Evolutionary conservation across 495 filamentous ascomycete genomes (phyloP).

Genomic region (Lophiostoma macrostomum): DNA sequence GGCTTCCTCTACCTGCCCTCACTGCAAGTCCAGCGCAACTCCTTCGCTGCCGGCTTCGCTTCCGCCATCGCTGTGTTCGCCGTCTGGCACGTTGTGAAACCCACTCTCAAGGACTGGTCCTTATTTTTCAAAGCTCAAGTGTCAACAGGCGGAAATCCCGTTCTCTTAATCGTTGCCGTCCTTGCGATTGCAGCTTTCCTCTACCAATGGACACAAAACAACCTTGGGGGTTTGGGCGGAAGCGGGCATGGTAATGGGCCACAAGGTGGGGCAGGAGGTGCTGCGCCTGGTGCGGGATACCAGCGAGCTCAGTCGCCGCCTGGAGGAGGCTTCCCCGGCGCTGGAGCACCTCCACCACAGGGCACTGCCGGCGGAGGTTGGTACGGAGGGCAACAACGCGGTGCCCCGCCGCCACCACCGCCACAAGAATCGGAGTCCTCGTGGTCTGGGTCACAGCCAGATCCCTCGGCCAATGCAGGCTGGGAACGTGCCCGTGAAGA

Average conservation of each 20-base stretch:
- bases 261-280: constrained; percentile 19
- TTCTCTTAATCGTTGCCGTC: constrained; percentile 58
- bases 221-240: constrained; percentile 34
- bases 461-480: constrained; percentile 41
- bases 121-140: constrained; percentile 58
- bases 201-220: constrained; percentile 62
- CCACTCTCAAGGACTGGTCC: constrained; percentile 67
- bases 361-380: constrained; percentile 17
- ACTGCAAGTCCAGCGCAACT: constrained; percentile 78
- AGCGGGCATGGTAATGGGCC: constrained; percentile 15
- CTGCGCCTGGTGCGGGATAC: constrained; percentile 18
- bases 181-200: constrained; percentile 77
- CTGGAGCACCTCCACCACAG: constrained; percentile 21
- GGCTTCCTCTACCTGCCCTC: constrained; percentile 95
- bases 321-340: constrained; percentile 29
- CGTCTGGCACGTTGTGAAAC: constrained; percentile 64
- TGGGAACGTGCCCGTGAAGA: constrained; percentile 68
- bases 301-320: constrained; percentile 14
- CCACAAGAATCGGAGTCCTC: constrained; percentile 12
- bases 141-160: constrained; percentile 51
- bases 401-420: constrained; percentile 28
- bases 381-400: constrained; percentile 21
- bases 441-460: constrained; percentile 25
- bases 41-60: constrained; percentile 81
- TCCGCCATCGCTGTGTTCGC: constrained; percentile 66